Conservation (phyloP, 768 basidiomycete species). For the Xanthoconium stramineum region DNA sequence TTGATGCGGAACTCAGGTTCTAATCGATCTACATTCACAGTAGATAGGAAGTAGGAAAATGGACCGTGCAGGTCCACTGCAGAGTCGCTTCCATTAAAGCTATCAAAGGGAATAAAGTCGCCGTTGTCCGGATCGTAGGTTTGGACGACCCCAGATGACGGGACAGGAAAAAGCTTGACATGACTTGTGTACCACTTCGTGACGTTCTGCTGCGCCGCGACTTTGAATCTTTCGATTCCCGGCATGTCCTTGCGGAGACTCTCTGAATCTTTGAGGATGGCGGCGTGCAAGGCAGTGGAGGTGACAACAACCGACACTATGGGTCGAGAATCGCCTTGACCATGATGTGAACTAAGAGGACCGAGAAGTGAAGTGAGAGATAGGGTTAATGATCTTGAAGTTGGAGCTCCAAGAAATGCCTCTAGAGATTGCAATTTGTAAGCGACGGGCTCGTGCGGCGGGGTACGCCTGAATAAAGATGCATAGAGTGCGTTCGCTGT, state of each 20-base stretch:
- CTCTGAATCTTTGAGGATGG: constrained; percentile 82
- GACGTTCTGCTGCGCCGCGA: constrained; percentile 76
- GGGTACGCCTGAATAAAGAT: constrained; percentile 61
- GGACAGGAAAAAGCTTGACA: constrained; percentile 53
- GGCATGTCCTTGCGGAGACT: constrained; percentile 64
- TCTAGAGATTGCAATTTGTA: constrained; percentile 57
- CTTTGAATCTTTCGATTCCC: constrained; percentile 81
- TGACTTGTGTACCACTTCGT: constrained; percentile 64
- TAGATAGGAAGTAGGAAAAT: constrained; percentile 82
- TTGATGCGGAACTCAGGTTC: constrained; percentile 80
- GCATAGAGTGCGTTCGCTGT: constrained; percentile 93
- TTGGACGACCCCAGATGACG: constrained; percentile 41
- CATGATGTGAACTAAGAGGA: constrained; percentile 24
- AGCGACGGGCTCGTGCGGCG: constrained; percentile 22
- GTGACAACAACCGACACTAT: constrained; percentile 76
- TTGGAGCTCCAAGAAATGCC: constrained; percentile 42
- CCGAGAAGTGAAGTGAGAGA: constrained; percentile 48
- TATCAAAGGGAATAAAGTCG: constrained; percentile 46
- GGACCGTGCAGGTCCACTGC: constrained; percentile 63
- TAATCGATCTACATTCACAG: constrained; percentile 80
- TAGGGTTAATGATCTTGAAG: constrained; percentile 46
- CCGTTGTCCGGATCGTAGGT: constrained; percentile 56
- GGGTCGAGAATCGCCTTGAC: constrained; percentile 14
- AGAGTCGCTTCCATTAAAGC: constrained; percentile 32
- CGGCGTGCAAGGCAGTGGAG: constrained; percentile 83